Base-by-base conservation (phyloP, 2,329 filamentous ascomycete genomes). In the Daldinia sp. region DNA sequence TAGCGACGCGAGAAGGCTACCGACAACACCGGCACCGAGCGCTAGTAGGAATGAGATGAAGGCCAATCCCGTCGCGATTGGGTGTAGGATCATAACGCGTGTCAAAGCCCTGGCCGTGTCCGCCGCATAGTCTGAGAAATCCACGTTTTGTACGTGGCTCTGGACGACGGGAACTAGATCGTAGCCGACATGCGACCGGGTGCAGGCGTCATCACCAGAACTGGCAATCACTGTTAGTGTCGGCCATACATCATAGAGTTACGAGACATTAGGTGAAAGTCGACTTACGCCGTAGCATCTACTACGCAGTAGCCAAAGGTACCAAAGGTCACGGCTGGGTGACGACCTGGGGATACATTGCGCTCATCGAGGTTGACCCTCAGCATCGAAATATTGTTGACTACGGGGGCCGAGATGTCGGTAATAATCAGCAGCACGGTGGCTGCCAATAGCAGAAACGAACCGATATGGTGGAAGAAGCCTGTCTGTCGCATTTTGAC, bases 11-110 rank as follows among this genome's bases (percentile, higher is more conserved):
- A 81, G 70, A 1, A 85, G 73, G 0, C 80, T 79, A 26, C 82
- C 83, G 46, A 82, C 74, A 55, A 84, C 66, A 5, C 83, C 83
- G 15, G 81, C 76, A 59, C 82, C 82, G 37, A 83, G 75, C 1
- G 80, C 80, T 42, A 83, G 72, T 9, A 84, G 75, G 77, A 84
- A 84, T 18, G 83, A 79, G 69, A 85, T 79, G 77, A 85, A 85
- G 23, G 81, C 78, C 0, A 77, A 71, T 0, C 73, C 75, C 1
- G 76, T 75, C 15, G 73, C 75, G 66, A 77, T 68, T 28, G 76
- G 74, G 71, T 77, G 76, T n/a, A 85, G 79, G 28, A 85, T 73
- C 82, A 85, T 83, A 15, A 82, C 82, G 41, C 77, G 77, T 1
- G 83, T 84, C 15, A 85, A 78, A 5, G 73, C 79, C 48, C 78